Evolutionary conservation across 2,329 filamentous ascomycete genomes (phyloP), one percentile per base, ranked within the genome.

Genomic region (Achaetomium macrosporum): DNA sequence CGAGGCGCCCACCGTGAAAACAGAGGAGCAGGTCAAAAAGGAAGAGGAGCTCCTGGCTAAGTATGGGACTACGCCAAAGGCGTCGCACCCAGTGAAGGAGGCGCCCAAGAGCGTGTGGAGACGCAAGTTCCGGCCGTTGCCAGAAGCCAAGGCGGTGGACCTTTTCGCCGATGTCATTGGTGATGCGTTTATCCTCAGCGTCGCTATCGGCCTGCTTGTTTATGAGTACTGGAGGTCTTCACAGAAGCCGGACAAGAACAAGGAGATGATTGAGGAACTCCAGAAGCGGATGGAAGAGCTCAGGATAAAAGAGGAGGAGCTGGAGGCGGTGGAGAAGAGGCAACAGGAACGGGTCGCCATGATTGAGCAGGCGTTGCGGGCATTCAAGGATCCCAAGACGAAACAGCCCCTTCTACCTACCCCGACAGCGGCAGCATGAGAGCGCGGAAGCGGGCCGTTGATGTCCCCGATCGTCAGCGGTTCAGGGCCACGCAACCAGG

Each of bases 121-220:
- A 55, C 77, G 82, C 54, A 81, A 79, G 62, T 85, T 85, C 63
- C 71, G 82, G 47, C 67, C 81, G 7, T 69, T 85, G n/a, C 81
- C 82, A 10, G 82, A 85, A 63, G 73, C 67, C 15, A 85, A 85
- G 67, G 82, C 82, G 9, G 82, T 85, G 11, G 82, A 85, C 61
- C 68, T 85, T 8, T 85, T 85, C 60, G 83, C 82, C 40, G 82
- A 85, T 61, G 82, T 85, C 15, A 70, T 82, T 46, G 82, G 82
- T 39, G 82, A 85, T 58, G 69, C 72, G 15, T 85, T 85, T 63
- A 84, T 85, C 55, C 72, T 85, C 17, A 63, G 74, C 6, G 81
- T 85, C 25, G 82, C 81, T 7, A 70, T 73, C 13, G 74, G 67
- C 17, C 65, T 85, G 46, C 76, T 85, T 51, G 67, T 84, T 35